Evolutionary conservation across 352 stramenopile genomes (phyloP).

Genomic region (Globisporangium takayamanum): DNA sequence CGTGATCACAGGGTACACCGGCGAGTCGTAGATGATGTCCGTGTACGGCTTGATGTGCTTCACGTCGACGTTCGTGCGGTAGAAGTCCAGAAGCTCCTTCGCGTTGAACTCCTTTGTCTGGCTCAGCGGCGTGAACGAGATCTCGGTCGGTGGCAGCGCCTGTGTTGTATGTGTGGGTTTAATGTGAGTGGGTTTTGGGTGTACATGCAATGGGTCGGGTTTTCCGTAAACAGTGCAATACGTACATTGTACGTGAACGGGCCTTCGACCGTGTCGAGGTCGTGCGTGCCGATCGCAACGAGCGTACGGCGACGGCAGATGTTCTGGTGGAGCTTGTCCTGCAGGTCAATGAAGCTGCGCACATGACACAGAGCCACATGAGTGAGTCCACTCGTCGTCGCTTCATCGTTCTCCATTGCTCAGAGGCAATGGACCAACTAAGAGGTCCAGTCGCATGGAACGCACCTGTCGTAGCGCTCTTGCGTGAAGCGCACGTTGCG

Average conservation of each 20-base stretch:
- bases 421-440: neutral
- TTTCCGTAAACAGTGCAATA: neutral
- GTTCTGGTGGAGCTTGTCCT: constrained; percentile 99
- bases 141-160: constrained; percentile 89
- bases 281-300: constrained; percentile 99
- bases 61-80: constrained; percentile 89
- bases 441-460: neutral
- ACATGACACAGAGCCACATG: neutral
- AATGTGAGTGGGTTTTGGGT: too few relatives aligned
- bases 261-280: constrained; percentile 94
- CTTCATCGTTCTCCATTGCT: too few relatives aligned
- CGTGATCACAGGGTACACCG: constrained; percentile 96
- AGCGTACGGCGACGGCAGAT: constrained; percentile 98
- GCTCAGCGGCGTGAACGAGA: constrained; percentile 96
- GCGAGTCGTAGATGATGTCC: constrained; percentile 98
- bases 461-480: constrained; percentile 91
- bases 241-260: constrained; percentile 90
- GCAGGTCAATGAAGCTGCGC: constrained; percentile 97
- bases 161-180: constrained; percentile 19
- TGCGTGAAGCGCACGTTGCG: constrained; percentile 94
- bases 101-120: constrained; percentile 89
- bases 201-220: neutral
- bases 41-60: constrained; percentile 99
- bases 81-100: constrained; percentile 94
- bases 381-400: neutral